These are phyloP conservation scores for Plasmodium vinckei DNA, from an alignment of 169 alveolate genomes.

Conservation along the genomic window DNA sequence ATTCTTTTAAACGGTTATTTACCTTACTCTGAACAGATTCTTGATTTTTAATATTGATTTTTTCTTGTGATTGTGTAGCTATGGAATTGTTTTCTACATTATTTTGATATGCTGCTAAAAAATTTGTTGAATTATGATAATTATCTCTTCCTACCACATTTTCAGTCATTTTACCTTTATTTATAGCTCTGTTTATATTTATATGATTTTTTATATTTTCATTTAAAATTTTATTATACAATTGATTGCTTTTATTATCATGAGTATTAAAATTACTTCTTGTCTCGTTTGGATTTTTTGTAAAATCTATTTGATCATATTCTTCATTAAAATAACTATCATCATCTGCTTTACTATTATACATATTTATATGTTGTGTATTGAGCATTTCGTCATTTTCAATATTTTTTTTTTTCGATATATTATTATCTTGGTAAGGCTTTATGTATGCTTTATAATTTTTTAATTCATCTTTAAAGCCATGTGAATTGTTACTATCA, in stretches of 20 bases:
- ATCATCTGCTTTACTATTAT: not conserved
- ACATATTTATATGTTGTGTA: not conserved
- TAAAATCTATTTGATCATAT: not conserved
- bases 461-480: not conserved
- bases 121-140: no score
- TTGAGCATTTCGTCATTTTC: not conserved
- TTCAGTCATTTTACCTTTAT: no score
- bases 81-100: no score
- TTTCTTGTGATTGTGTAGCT: not conserved
- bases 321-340: constrained; percentile 2
- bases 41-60: not conserved
- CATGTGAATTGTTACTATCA: not conserved
- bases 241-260: not conserved
- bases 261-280: not conserved
- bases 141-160: no score
- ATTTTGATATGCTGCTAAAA: no score
- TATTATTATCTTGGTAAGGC: not conserved
- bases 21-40: constrained; percentile 17
- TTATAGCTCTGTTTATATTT: not conserved
- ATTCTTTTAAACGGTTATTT: constrained; percentile 44
- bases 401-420: constrained; percentile 7
- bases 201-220: constrained; percentile 12
- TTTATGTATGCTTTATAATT: not conserved
- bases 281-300: not conserved
- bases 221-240: not conserved